Percentiles rank a stretch among this genome's conserved stretches.
phyloP scores from a whole-genome alignment of 1,284 basidiomycete genomes.

The Naganishia cerealis region DNA sequence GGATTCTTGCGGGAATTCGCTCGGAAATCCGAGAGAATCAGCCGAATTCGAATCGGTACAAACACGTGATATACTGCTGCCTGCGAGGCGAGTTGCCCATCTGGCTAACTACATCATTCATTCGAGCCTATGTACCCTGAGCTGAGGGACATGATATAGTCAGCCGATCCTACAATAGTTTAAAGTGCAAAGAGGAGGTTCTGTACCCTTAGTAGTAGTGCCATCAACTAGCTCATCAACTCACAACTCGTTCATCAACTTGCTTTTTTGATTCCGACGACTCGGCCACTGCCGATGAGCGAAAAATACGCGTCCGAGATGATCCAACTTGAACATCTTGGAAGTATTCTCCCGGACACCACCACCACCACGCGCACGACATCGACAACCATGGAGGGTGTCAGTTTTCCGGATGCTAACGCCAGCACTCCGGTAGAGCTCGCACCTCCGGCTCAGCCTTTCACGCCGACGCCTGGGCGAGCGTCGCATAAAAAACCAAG shows the following conservation, averaged over 20 bases:
- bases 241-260: background rate
- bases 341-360: background rate
- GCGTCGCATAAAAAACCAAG: conserved; percentile 1
- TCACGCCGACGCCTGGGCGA: conserved; percentile 2
- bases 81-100: too few species aligned
- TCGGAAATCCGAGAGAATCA: too few species aligned
- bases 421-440: conserved; percentile 14
- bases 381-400: conserved; percentile 16
- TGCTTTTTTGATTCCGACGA: background rate
- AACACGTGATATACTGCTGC: too few species aligned
- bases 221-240: background rate
- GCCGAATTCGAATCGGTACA: too few species aligned
- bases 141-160: too few species aligned
- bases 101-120: too few species aligned
- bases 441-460: background rate
- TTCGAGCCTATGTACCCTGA: too few species aligned
- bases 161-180: too few species aligned
- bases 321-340: background rate
- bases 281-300: background rate
- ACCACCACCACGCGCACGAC: background rate
- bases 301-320: conserved; percentile 3
- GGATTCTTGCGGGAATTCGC: too few species aligned
- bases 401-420: conserved; percentile 16
- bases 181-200: too few species aligned
- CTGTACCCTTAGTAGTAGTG: too few species aligned